Base-by-base conservation (phyloP, 108 stramenopile genomes). In the Cyclotella atomus region DNA sequence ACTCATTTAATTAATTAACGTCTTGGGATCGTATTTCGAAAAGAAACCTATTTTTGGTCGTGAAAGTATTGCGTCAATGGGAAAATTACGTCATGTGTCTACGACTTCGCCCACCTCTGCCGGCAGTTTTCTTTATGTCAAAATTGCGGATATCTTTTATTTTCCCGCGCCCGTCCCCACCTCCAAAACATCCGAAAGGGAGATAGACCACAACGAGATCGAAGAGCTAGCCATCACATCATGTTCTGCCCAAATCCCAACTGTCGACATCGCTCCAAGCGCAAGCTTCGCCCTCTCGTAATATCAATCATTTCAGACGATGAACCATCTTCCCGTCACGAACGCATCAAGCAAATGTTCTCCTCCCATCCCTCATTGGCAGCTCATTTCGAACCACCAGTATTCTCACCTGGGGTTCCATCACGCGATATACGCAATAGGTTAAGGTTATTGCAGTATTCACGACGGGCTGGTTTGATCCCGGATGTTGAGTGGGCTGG, bases 381-480 rank as follows among this genome's bases (percentile, higher is more conserved):
- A 0, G 63, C 56, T 38, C 78, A 84, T 59, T 92, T 90, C 49
- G 89, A 91, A 52, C 81, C 89, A 32, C 87, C 91, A 0, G 71
- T 59, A 3, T 96, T 93, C 55, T 82, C 85, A 55, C 81, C 82
- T 4, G 92, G 95, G n/a, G 85, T 96, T 15, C 81, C 91, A 12
- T 70, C 76, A 14, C 86, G 95, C 15, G 60, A 72, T 17, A 62
- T 96, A 9, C 77, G 95, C 3, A 87, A 82, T 78, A 76, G 91
- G 34, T 47, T 61, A 38, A 75, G 81, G 41, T 83, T 91, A 20
- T 72, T 91, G 56, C 29, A 56, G 23, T 49, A 84, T 62, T 80
- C 87, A 14, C 65, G 89, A 65, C 66, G 77, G 30, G 90, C 90
- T 6, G 92, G 92, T 5, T 65, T 96, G 24, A 50, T 96, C 28